A percentile compares a stretch with the other conserved stretches of the same genome.
Evolutionary conservation across 768 basidiomycete genomes (phyloP).

Genomic region (Lactarius deliciosus): DNA sequence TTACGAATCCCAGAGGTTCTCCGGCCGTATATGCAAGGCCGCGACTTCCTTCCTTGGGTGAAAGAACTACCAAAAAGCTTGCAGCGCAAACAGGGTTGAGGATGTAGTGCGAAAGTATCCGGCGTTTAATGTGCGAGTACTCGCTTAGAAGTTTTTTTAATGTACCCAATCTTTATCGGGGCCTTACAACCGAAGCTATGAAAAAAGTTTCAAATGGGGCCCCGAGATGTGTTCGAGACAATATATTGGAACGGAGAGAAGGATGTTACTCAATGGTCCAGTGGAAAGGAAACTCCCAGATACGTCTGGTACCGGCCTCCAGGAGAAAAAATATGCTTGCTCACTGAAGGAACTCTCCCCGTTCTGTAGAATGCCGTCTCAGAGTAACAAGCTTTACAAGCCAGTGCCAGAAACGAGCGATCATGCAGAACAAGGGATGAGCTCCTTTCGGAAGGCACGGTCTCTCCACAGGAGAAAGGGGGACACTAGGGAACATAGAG

Average conservation of each 20-base stretch:
- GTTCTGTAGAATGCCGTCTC: slow-evolving; percentile 25
- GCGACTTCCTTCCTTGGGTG: slow-evolving; percentile 83
- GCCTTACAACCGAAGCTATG: neutral
- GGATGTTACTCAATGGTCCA: neutral
- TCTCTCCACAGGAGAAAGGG: slow-evolving; percentile 7
- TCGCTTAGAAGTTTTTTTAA: slow-evolving; percentile 18
- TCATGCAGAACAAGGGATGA: slow-evolving; percentile 17
- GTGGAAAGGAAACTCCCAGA: neutral
- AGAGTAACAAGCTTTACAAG: slow-evolving; percentile 14
- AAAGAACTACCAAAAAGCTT: slow-evolving; percentile 77
- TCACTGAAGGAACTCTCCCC: slow-evolving; percentile 28
- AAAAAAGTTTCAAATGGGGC: slow-evolving; percentile 2
- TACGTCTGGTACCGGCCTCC: neutral
- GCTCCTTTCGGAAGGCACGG: slow-evolving; percentile 10
- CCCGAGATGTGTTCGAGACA: slow-evolving; percentile 11
- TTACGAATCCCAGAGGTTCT: slow-evolving; percentile 87
- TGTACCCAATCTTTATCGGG: slow-evolving; percentile 16
- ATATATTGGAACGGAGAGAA: neutral
- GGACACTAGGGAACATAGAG: neutral
- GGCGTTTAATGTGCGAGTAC: slow-evolving; percentile 16
- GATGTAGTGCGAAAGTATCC: slow-evolving; percentile 1
- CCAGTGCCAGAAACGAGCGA: slow-evolving; percentile 17
- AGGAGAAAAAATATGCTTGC: slow-evolving; percentile 11
- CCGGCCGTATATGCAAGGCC: slow-evolving; percentile 94
- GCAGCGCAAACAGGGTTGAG: slow-evolving; percentile 66